Base-by-base conservation (phyloP, 1,139 yeast species). In the Arxiozyma slooffiae region DNA sequence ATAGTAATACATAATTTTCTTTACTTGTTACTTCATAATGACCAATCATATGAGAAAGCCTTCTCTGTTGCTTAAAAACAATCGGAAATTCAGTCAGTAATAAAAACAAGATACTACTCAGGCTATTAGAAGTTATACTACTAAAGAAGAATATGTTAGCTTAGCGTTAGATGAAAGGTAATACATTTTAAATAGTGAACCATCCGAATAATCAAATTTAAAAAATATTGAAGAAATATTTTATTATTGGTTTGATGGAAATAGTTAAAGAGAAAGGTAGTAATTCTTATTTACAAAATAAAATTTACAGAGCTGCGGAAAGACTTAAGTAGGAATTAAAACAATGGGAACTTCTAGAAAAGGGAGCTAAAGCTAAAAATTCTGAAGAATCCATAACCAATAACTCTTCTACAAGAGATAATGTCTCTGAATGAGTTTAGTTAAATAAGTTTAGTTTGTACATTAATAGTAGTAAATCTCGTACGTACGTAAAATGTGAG, bases 61-160 rank as follows among this genome's bases (percentile, higher is more conserved):
- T 92, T 92, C 69, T 79, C 90, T n/a, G 96, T 89, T 67, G 97
- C 98, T 0, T 92, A 90, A 75, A 85, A 84, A 63, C 97, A 92
- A 71, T 97, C 98, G 1, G 95, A 97, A 17, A 83, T 86, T 52
- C 89, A 88, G 41, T 79, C 88, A 11, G 86, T 88, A 7, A n/a
- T n/a, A n/a, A n/a, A 79, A 85, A 48, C 79, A 79, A 58, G 72
- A 77, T 50, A 87, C 95, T 20, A 73, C 78, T 17, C 72, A 77
- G 24, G 78, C 80, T 2, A 67, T 70, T 0, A 67, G 75, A 50
- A 72, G 50, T 21, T 51, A 50, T 24, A 76, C 82, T 14, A 78
- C 81, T 61, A 78, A 80, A 20, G 64, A 64, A 21, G 69, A 67
- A 49, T 65, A 63, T 46, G 88, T 90, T 48, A 97, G 96, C 44